Percentiles rank a stretch among this genome's conserved stretches.
Evolutionary conservation across 1,139 yeast species (phyloP).

Genomic region (Geotrichum europaeum): DNA sequence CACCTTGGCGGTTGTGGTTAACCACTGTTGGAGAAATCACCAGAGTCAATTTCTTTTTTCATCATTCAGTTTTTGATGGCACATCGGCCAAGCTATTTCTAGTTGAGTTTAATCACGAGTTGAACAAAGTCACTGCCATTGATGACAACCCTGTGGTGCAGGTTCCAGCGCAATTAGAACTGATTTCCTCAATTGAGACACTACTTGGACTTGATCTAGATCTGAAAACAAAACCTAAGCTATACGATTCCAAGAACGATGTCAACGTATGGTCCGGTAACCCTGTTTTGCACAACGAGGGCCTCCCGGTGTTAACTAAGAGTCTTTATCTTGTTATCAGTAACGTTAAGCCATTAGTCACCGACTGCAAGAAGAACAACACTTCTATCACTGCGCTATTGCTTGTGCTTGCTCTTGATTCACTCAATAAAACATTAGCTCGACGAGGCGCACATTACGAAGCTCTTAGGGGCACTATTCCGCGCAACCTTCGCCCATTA

Average conservation of each 20-base stretch:
- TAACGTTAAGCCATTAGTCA: background rate
- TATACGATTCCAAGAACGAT: background rate
- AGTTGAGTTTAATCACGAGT: background rate
- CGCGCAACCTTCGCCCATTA: slow-evolving; percentile 9
- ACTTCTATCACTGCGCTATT: slow-evolving; percentile 6
- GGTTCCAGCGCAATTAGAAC: background rate
- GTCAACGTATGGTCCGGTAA: background rate
- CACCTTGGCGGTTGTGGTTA: slow-evolving; percentile 2
- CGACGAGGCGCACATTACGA: background rate
- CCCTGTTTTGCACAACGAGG: background rate
- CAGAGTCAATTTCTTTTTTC: background rate
- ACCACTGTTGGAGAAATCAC: background rate
- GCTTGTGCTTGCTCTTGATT: background rate
- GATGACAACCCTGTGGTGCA: background rate
- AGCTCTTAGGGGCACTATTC: background rate
- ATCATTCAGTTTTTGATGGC: background rate
- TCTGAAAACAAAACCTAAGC: background rate
- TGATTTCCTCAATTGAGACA: background rate
- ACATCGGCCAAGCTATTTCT: background rate
- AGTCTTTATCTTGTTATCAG: background rate
- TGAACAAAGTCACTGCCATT: background rate
- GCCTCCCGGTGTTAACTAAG: background rate
- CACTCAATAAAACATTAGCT: slow-evolving; percentile 1
- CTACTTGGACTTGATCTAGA: background rate
- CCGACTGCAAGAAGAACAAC: background rate